These are phyloP conservation scores for Lachancea waltii DNA, from an alignment of 805 yeast species.

Conservation along the genomic window DNA sequence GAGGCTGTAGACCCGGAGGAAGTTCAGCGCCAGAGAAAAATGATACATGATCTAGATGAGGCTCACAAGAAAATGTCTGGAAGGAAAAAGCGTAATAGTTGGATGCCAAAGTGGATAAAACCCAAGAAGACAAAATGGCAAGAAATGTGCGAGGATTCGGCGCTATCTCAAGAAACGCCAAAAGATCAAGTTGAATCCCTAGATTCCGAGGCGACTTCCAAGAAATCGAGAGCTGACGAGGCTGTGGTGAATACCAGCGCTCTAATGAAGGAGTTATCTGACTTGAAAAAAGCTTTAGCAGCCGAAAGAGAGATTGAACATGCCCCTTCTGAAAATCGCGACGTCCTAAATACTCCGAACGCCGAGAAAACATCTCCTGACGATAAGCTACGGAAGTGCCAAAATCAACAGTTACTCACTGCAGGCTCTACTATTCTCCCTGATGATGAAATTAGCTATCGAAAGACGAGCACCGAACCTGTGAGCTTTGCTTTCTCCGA, in stretches of 20 bases:
- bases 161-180: slow-evolving; percentile 17
- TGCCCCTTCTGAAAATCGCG: slow-evolving; percentile 10
- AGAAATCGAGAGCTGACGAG: slow-evolving; percentile 12
- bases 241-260: slow-evolving; percentile 29
- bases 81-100: slow-evolving; percentile 35
- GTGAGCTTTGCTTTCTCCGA: slow-evolving; percentile 28
- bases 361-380: slow-evolving; percentile 7
- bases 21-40: slow-evolving; percentile 72
- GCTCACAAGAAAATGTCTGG: slow-evolving; percentile 57
- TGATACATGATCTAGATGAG: slow-evolving; percentile 79
- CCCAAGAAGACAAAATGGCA: slow-evolving; percentile 56
- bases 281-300: slow-evolving; percentile 22
- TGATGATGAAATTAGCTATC: slow-evolving; percentile 21
- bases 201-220: neutral
- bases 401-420: slow-evolving; percentile 24
- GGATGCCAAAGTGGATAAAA: slow-evolving; percentile 42
- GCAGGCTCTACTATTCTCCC: slow-evolving; percentile 28
- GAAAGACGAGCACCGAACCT: slow-evolving; percentile 10
- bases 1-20: slow-evolving; percentile 85
- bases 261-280: slow-evolving; percentile 22
- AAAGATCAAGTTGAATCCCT: slow-evolving; percentile 17
- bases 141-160: slow-evolving; percentile 49
- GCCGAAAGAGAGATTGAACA: slow-evolving; percentile 11
- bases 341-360: neutral
- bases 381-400: neutral